Evolutionary conservation across 1,284 basidiomycete genomes (phyloP).

Genomic region (Rhodotorula sp.): DNA sequence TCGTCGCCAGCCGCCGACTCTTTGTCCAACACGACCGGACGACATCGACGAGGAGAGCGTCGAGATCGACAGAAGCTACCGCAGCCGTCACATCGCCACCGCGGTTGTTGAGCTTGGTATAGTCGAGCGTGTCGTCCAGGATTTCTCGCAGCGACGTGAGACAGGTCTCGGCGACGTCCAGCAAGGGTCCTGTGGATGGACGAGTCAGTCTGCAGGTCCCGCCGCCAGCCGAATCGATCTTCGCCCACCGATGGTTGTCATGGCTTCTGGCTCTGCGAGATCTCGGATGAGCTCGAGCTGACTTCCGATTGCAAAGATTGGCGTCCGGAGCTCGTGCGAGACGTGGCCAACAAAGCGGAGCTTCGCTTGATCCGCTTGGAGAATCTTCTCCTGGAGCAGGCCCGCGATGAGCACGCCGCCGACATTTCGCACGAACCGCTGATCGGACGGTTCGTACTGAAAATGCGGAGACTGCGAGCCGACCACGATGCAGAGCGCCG

Average conservation of each 20-base stretch:
- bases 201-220: background rate
- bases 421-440: slow-evolving; percentile 1
- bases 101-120: slow-evolving; percentile 21
- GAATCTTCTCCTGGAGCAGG: slow-evolving; percentile 23
- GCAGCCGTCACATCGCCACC: background rate
- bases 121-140: slow-evolving; percentile 30
- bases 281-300: slow-evolving; percentile 41
- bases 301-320: slow-evolving; percentile 44
- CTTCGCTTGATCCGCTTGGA: slow-evolving; percentile 43
- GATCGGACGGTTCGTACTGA: slow-evolving; percentile 21
- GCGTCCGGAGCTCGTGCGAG: slow-evolving; percentile 45
- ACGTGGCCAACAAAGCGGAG: slow-evolving; percentile 41
- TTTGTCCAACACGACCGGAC: slow-evolving; percentile 2
- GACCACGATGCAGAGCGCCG: slow-evolving; percentile 20
- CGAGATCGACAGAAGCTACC: background rate
- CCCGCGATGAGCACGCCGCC: slow-evolving; percentile 22
- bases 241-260: slow-evolving; percentile 5
- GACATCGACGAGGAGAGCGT: slow-evolving; percentile 6
- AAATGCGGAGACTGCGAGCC: slow-evolving; percentile 2
- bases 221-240: background rate
- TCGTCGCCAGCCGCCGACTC: background rate
- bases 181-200: slow-evolving; percentile 1
- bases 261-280: slow-evolving; percentile 5
- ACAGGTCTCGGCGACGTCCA: slow-evolving; percentile 27
- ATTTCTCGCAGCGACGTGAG: slow-evolving; percentile 20